These are phyloP conservation scores for Hura crepitans DNA, from an alignment of 441 rosid genomes.

Conservation along the genomic window DNA sequence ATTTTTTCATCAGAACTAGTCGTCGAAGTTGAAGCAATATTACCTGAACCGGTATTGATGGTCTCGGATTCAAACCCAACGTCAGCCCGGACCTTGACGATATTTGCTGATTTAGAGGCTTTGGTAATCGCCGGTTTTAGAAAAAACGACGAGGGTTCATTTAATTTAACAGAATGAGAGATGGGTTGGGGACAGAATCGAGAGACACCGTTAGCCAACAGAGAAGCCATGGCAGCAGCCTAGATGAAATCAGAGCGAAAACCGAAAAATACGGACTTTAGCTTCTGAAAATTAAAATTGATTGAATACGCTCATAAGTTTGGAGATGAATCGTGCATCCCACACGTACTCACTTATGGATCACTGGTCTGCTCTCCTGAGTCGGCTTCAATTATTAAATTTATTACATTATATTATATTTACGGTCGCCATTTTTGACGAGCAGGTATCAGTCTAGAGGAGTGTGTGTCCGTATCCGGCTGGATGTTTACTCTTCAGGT, in stretches of 20 bases:
- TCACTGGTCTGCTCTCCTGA: neutral
- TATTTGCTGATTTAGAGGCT: neutral
- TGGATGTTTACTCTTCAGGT: no score
- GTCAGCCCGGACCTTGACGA: slow-evolving; percentile 28
- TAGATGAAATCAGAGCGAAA: slow-evolving; percentile 1
- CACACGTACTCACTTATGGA: slow-evolving; percentile 13
- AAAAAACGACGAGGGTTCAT: slow-evolving; percentile 18
- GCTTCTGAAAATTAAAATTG: neutral
- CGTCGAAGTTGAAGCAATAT: slow-evolving; percentile 23
- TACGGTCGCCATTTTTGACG: slow-evolving; percentile 2
- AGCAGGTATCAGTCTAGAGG: no score
- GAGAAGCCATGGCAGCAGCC: slow-evolving; percentile 29
- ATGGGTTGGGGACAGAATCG: slow-evolving; percentile 20
- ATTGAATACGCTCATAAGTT: slow-evolving; percentile 8
- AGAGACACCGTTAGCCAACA: slow-evolving; percentile 24
- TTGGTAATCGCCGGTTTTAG: slow-evolving; percentile 4
- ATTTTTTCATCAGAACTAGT: slow-evolving; percentile 54
- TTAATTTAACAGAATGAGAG: slow-evolving; percentile 12
- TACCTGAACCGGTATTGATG: slow-evolving; percentile 50
- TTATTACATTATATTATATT: neutral
- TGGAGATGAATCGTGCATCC: slow-evolving; percentile 15
- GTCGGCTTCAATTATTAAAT: neutral
- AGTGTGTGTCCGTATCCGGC: no score
- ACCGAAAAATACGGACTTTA: neutral
- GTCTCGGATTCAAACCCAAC: slow-evolving; percentile 31